Evolutionary conservation across 2,329 filamentous ascomycete species (phyloP).

Genomic region (Fusarium kyushuense): DNA sequence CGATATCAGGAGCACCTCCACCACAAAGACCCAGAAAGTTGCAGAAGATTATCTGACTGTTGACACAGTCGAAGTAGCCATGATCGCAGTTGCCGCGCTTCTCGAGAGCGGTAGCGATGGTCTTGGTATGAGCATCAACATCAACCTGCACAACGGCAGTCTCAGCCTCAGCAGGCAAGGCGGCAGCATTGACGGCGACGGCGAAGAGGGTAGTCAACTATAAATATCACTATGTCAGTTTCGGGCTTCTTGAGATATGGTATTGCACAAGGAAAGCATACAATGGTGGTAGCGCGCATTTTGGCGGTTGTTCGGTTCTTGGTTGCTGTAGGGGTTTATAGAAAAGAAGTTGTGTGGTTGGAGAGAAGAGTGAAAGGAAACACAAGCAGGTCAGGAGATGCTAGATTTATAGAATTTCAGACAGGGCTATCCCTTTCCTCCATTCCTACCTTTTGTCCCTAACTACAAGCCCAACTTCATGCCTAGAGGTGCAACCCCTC

Average conservation of each 20-base stretch:
- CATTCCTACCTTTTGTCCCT: background rate
- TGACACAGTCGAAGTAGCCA: background rate
- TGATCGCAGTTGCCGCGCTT: background rate
- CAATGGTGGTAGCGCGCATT: background rate
- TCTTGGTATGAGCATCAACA: background rate
- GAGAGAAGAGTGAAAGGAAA: background rate
- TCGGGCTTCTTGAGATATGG: rapidly evolving
- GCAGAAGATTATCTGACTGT: background rate
- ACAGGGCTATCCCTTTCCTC: background rate
- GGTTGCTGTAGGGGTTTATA: background rate
- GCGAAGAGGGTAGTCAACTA: background rate
- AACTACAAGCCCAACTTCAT: background rate
- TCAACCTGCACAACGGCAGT: background rate
- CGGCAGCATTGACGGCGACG: background rate
- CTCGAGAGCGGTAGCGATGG: background rate
- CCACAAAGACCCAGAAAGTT: background rate
- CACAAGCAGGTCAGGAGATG: background rate
- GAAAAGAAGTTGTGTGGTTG: background rate
- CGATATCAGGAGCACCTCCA: background rate
- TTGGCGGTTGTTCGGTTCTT: background rate
- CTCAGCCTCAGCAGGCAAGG: background rate
- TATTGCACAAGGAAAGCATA: background rate
- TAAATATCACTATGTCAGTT: background rate
- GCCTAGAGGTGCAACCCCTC: background rate
- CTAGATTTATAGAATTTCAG: background rate